Base-by-base conservation (phyloP, 768 basidiomycete species). In the Trametes maxima region DNA sequence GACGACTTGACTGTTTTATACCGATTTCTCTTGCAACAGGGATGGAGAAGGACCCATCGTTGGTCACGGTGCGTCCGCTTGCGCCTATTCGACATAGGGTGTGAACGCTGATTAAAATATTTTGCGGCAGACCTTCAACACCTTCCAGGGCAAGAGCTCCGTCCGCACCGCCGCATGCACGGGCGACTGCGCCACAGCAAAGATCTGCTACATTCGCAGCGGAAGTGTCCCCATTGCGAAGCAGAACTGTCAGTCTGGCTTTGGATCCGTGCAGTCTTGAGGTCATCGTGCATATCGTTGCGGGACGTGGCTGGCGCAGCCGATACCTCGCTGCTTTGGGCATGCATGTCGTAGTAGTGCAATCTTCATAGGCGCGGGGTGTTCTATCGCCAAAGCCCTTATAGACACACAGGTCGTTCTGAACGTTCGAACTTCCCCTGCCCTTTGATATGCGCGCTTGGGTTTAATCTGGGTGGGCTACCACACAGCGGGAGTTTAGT, bases 151-250 rank as follows among this genome's bases (percentile, higher is more conserved):
- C 44, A 92, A 91, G 74, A 78, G 79, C 57, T 88, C 88, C 5
- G 72, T 85, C 33, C 77, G 74, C 33, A 80, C 81, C 21, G 68
- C 73, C 16, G 59, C 84, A 13, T 92, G 90, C 71, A 84, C 80
- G 0, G 85, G 81, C 17, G 77, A 80, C 16, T 92, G 90, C 65
- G 69, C 77, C n/a, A 62, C 70, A 1, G 90, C 90, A 22, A 90
- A 82, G 73, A 85, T 92, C 44, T 91, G 88, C 69, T 90, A 90
- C 65, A 87, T 90, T 17, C 82, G 90, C 25, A 90, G 88, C 68
- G 90, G 87, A 22, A 90, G 89, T 42, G 82, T 82, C 1, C 76
- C 79, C 24, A 78, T 92, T 57, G 86, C 82, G 19, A 70, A 68
- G 61, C 73, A 84, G 68, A 89, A 87, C 67, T 92, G 90, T 66